Conservation (phyloP, 1,284 basidiomycete genomes). For the Ceratobasidium sp. region DNA sequence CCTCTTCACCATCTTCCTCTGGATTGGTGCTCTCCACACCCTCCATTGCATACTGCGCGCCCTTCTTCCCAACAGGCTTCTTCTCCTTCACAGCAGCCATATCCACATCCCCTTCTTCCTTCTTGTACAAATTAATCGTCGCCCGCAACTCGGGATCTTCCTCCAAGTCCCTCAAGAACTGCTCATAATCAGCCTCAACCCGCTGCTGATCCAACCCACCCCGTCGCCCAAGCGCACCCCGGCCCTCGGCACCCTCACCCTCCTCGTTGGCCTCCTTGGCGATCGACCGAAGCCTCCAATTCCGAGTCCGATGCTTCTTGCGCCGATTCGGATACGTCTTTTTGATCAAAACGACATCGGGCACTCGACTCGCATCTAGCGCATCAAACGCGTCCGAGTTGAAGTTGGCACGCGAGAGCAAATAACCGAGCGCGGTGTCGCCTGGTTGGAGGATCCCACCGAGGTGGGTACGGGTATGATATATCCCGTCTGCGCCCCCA, state of each 20-base stretch:
- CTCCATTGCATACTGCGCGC: slow-evolving; percentile 47
- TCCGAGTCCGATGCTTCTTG: slow-evolving; percentile 87
- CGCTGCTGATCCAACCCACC: slow-evolving; percentile 92
- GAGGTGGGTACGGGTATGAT: slow-evolving; percentile 95
- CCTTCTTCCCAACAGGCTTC: slow-evolving; percentile 56
- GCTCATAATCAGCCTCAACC: slow-evolving; percentile 96
- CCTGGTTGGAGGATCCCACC: slow-evolving; percentile 95
- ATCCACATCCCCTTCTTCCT: slow-evolving; percentile 57
- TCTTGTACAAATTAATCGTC: slow-evolving; percentile 88
- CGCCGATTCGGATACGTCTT: slow-evolving; percentile 95
- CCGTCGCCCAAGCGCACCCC: slow-evolving; percentile 87
- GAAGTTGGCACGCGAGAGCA: slow-evolving; percentile 89
- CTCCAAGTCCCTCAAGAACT: slow-evolving; percentile 94
- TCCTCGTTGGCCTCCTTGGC: slow-evolving; percentile 90
- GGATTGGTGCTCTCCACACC: slow-evolving; percentile 48
- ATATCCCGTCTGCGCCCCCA: slow-evolving; percentile 74
- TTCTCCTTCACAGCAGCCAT: slow-evolving; percentile 74
- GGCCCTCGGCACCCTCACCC: slow-evolving; percentile 75
- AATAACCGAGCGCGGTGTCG: slow-evolving; percentile 91
- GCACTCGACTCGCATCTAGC: slow-evolving; percentile 77
- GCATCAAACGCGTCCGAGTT: slow-evolving; percentile 87
- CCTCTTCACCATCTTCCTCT: slow-evolving; percentile 67
- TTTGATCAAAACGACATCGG: slow-evolving; percentile 92
- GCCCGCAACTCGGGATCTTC: slow-evolving; percentile 94
- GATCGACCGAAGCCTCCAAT: slow-evolving; percentile 92